Evolutionary conservation across 805 yeast genomes (phyloP).

Genomic region (Suhomyces vadensis): DNA sequence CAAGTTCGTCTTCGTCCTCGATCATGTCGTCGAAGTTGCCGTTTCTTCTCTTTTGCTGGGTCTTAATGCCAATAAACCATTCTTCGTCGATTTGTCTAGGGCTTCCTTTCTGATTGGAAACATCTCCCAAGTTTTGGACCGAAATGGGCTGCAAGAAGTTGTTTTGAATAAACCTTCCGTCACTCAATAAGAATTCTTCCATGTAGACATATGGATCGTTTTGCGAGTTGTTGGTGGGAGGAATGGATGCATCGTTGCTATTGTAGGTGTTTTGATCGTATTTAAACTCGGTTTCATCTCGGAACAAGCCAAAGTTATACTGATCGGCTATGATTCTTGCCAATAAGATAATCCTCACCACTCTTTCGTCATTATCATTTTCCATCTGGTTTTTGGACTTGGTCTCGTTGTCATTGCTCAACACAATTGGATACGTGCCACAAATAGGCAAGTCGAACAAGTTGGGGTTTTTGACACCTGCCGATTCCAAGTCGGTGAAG

Average conservation of each 20-base stretch:
- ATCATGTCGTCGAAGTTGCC: slow-evolving; percentile 1
- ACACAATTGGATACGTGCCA: slow-evolving; percentile 45
- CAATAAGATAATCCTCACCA: slow-evolving; percentile 51
- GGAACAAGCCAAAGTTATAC: slow-evolving; percentile 55
- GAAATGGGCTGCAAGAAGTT: slow-evolving; percentile 39
- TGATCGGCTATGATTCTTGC: slow-evolving; percentile 53
- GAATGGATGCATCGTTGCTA: slow-evolving; percentile 23
- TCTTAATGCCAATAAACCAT: slow-evolving; percentile 18
- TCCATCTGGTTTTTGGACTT: slow-evolving; percentile 27
- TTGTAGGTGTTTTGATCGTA: slow-evolving; percentile 33
- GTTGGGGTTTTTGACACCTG: slow-evolving; percentile 56
- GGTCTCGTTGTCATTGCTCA: slow-evolving; percentile 9
- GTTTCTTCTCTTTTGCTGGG: neutral
- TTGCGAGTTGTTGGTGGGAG: slow-evolving; percentile 18
- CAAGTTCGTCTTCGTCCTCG: slow-evolving; percentile 1
- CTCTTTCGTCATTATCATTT: slow-evolving; percentile 51
- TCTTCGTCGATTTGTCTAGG: slow-evolving; percentile 23
- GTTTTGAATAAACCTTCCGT: slow-evolving; percentile 43
- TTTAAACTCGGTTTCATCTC: slow-evolving; percentile 47
- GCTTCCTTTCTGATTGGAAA: slow-evolving; percentile 12
- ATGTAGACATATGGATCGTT: slow-evolving; percentile 26
- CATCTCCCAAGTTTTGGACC: slow-evolving; percentile 27
- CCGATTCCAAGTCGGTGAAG: slow-evolving; percentile 46
- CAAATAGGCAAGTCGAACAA: slow-evolving; percentile 67
- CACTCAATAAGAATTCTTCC: slow-evolving; percentile 39